Evolutionary conservation across 164 flowering plant genomes (phyloP), one percentile per base, ranked within the genome.

Genomic region (Piper betle): DNA sequence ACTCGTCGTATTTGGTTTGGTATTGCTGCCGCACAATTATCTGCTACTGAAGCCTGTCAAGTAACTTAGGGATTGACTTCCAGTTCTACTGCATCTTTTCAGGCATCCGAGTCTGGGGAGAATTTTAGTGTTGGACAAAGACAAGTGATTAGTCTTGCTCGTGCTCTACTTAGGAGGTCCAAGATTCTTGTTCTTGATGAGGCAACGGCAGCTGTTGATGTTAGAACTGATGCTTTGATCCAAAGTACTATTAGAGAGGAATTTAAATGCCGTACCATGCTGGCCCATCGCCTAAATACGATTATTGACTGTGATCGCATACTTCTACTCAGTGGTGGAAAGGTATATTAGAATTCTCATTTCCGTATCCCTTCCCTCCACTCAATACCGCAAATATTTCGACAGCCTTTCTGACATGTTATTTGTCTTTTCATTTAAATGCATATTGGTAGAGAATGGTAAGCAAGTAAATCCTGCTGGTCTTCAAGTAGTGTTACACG

Each of bases 181-280:
- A 94, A 94, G 80, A 94, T 94, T 74, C 86, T 94, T 65, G 99
- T 94, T 59, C 96, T 94, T 68, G 99, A 94, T 80, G 99, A 94
- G 77, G 99, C 99, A 73, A 94, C 99, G 10, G 99, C 99, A 43
- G 96, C 99, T 48, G 99, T 94, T 67, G 99, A 94, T 83, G 96
- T 94, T 66, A 80, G 96, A 79, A 94, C 99, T 10, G 99, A 94
- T 78, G 95, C 96, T 62, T 90, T 94, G 53, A 94, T 94, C 43
- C 99, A 94, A 74, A 88, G 85, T 77, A 94, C 99, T 18, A 94
- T 94, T 17, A 69, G 99, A 55, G 99, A 91, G 68, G 99, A 94
- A 67, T 94, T 94, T 58, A 94, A 81, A 64, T 82, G 90, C 4
- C 87, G 97, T 72, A 94, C 99, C 39, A 91, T 94, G 97, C 87